phyloP scores from a whole-genome alignment of 1,284 basidiomycete species.

The Cryptococcus hybrid region DNA sequence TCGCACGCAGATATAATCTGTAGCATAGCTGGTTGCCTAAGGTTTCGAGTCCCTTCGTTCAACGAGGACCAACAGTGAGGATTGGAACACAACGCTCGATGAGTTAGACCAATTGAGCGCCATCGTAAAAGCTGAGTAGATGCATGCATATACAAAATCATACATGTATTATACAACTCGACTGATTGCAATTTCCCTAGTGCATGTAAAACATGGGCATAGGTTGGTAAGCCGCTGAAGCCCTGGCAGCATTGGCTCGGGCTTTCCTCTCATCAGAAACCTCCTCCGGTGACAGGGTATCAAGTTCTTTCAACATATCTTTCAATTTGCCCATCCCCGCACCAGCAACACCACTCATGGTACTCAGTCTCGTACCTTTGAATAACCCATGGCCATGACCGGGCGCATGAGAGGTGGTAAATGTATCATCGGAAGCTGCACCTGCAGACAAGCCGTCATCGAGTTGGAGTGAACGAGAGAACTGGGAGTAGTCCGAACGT shows the following conservation, averaged over 20 bases:
- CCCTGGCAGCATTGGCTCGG: background rate
- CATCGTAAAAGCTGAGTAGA: too few species aligned
- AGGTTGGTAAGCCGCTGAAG: slow-evolving; percentile 4
- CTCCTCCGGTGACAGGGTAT: slow-evolving; percentile 23
- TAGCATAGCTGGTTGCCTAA: too few species aligned
- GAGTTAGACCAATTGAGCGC: too few species aligned
- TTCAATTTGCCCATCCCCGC: slow-evolving; percentile 42
- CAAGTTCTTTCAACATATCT: slow-evolving; percentile 48
- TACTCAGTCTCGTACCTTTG: slow-evolving; percentile 28
- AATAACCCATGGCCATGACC: slow-evolving; percentile 2
- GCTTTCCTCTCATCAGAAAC: slow-evolving; percentile 4
- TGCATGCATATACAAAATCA: too few species aligned
- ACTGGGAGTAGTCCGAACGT: slow-evolving; percentile 69
- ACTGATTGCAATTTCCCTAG: too few species aligned
- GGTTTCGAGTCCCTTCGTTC: too few species aligned
- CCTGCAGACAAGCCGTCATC: slow-evolving; percentile 26
- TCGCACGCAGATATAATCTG: too few species aligned
- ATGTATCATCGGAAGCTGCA: background rate
- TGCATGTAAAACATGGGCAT: slow-evolving; percentile 15
- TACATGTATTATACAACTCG: too few species aligned
- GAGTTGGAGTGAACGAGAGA: slow-evolving; percentile 37
- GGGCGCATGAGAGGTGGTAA: background rate
- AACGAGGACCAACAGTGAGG: too few species aligned
- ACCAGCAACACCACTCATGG: slow-evolving; percentile 44
- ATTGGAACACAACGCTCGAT: too few species aligned